These are phyloP conservation scores for Helianthus annuus DNA, from an alignment of 129 eudicot genomes.

Conservation along the genomic window HanXRQr2.0-SUNRISE NC_035438.2:3321277-3321776, in stretches of 20 bases:
- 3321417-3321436: constrained; percentile 44
- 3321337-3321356: constrained; percentile 38
- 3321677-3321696: constrained; percentile 26
- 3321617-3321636: constrained; percentile 38
- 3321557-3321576: constrained; percentile 47
- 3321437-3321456: constrained; percentile 49
- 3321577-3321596: constrained; percentile 36
- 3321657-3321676: constrained; percentile 49
- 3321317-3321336: constrained; percentile 33
- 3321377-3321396: constrained; percentile 43
- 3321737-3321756: constrained; percentile 43
- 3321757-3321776: constrained; percentile 40
- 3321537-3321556: constrained; percentile 59
- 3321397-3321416: constrained; percentile 39
- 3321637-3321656: constrained; percentile 39
- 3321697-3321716: constrained; percentile 36
- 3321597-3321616: constrained; percentile 36
- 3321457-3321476: constrained; percentile 27
- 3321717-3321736: constrained; percentile 39
- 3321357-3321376: constrained; percentile 33
- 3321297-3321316: constrained; percentile 33
- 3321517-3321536: constrained; percentile 31
- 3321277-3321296: constrained; percentile 43
- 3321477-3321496: constrained; percentile 74
- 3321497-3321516: constrained; percentile 50